Base-by-base conservation (phyloP, 805 yeast species). In the Teunomyces cretensis region DNA sequence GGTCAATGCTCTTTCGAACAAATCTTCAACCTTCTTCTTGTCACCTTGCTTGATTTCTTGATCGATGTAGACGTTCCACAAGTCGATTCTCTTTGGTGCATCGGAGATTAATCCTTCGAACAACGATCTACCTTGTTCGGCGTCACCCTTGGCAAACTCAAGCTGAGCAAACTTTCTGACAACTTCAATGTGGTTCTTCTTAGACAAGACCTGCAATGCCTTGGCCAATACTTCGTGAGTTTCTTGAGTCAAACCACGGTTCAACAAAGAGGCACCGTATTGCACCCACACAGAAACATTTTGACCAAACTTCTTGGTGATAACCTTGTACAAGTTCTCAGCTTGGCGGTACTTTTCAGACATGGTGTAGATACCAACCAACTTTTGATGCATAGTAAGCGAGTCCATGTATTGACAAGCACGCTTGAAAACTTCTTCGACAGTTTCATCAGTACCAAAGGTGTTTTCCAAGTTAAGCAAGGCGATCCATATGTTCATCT, bases 1-100 rank as follows among this genome's bases (percentile, higher is more conserved):
- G 27, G 74, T 60, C 35, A 86, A 58, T 2, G 86, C 88, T 63
- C 98, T 80, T 64, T 91, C 96, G 56, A 90, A 91, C 49, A 92
- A 72, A 14, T 80, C 86, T 59, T 84, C 92, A 30, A 83, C 86
- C 64, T 81, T 84, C 53, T 71, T 70, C 65, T 83, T 83, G 42
- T 82, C 85, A 43, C 76, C 79, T 24, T 67, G 61, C 67, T 88
- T 90, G 57, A 88, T 83, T 65, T 92, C 98, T 65, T 88, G 96
- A 65, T 92, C 99, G 52, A 92, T 79, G 67, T 90, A 92, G 33
- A 92, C 96, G 59, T 87, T 91, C 98, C 98, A 92, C 50, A 92
- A 67, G 65, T 92, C 99, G 50, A 88, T 80, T 69, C 96, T 81
- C 75, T 89, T 89, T 43, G 97, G 94, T 39, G 87, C 92, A 61